Conservation (phyloP, 257 asterid species). For the Solanum sejunctum region DNA sequence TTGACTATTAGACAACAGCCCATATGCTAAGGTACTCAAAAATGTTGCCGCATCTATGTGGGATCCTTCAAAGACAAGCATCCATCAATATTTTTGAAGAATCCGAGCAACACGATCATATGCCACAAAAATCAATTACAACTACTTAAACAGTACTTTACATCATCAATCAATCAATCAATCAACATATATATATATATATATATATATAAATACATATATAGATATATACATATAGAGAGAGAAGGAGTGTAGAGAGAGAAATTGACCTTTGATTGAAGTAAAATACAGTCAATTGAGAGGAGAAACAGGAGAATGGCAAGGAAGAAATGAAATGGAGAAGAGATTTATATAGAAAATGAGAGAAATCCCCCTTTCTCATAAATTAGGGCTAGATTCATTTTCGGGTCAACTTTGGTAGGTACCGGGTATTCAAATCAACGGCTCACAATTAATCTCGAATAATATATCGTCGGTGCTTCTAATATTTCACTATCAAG, state of each 20-base stretch:
- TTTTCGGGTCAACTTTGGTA: background rate
- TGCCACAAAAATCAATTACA: background rate
- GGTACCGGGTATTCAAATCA: background rate
- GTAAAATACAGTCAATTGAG: background rate
- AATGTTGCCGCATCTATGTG: rapidly evolving
- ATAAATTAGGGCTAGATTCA: background rate
- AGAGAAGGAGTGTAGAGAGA: background rate
- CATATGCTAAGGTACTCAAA: too few relatives aligned
- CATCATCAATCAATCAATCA: background rate
- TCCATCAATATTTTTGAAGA: too few relatives aligned
- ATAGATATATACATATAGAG: background rate
- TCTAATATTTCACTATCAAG: background rate
- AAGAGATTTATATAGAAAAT: background rate
- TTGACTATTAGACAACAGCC: too few relatives aligned
- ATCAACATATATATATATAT: background rate
- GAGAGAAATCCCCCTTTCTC: background rate
- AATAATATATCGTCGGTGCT: background rate
- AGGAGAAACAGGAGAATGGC: background rate
- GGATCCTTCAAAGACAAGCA: too few relatives aligned
- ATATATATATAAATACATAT: background rate
- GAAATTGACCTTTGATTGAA: background rate
- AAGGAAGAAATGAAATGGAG: background rate
- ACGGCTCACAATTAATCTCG: background rate
- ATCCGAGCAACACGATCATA: rapidly evolving
- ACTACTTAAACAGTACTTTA: background rate